Base-by-base conservation (phyloP, 306 rosid genomes). In the Cicer cuneatum region DNA sequence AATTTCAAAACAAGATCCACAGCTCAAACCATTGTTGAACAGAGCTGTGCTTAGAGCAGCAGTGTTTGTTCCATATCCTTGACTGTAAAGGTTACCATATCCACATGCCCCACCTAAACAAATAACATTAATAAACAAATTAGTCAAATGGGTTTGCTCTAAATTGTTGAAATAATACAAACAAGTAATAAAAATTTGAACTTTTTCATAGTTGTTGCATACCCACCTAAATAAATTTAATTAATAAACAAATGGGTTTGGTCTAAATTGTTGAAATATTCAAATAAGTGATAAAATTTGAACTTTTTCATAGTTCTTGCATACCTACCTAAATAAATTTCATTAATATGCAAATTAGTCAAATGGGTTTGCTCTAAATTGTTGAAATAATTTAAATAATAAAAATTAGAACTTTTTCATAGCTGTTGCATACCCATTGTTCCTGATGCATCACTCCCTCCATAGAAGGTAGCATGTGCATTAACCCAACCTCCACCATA, bases 401-500 rank as follows among this genome's bases (percentile, higher is more conserved):
- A 40, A 40, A 40, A 40, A 40, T 40, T 7, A 1, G 43, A 40
- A 40, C 43, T 7, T 40, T 13, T 1, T 11, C 5, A 8, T 38
- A 7, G 45, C 24, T 73, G 16, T 0, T n/a, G 45, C 85, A 65
- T 85, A 94, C 99, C 99, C 99, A 94, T 94, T 82, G 99, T 94
- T 39, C 99, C 99, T 35, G 99, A 92, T 24, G 99, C 99, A 73
- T 94, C 99, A 83, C 96, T 82, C 6, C 99, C 99, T 2, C 99
- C 99, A 47, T 94, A 94, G 82, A 94, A 94, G 61, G 99, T 94
- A 37, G 99, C 99, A 16, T 87, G 99, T 42, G 99, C 99, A 73
- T 87, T 70, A 33, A 40, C 21, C 99, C 97, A 94, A 0, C 97
- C 99, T 16, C 90, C 97, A 13, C 87, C 83, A 53, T 82, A 83